Conservation (phyloP, 2,329 filamentous ascomycete genomes). For the Alternaria burnsii region DNA sequence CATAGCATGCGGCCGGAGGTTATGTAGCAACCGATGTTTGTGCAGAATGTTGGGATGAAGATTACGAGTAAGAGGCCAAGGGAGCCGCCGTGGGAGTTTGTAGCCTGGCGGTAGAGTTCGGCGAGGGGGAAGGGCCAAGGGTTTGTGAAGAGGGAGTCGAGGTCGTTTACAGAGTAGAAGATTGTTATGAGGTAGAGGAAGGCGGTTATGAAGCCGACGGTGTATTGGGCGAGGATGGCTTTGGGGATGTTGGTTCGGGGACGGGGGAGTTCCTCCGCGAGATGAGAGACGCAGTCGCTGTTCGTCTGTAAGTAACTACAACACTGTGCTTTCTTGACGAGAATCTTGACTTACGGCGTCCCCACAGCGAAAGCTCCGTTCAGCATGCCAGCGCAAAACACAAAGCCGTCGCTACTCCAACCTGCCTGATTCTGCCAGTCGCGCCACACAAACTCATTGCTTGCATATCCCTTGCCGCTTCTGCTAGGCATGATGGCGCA, state of each 20-base stretch:
- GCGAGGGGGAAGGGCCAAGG: slow-evolving; percentile 68
- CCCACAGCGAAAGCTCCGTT: slow-evolving; percentile 76
- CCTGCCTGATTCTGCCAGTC: slow-evolving; percentile 59
- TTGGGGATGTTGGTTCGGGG: slow-evolving; percentile 53
- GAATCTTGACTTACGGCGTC: slow-evolving; percentile 54
- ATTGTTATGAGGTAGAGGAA: slow-evolving; percentile 51
- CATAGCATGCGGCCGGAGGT: slow-evolving; percentile 70
- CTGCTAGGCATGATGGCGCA: slow-evolving; percentile 63
- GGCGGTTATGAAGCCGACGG: slow-evolving; percentile 48
- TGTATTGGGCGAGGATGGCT: slow-evolving; percentile 51
- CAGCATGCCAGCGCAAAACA: slow-evolving; percentile 70
- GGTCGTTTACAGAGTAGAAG: slow-evolving; percentile 67
- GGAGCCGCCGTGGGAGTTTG: slow-evolving; percentile 51
- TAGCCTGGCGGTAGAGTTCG: slow-evolving; percentile 68
- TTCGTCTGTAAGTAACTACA: not conserved
- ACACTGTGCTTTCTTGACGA: not conserved
- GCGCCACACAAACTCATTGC: slow-evolving; percentile 55
- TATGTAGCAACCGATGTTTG: slow-evolving; percentile 65
- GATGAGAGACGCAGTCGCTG: slow-evolving; percentile 69
- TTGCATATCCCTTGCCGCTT: slow-evolving; percentile 55
- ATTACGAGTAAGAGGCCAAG: slow-evolving; percentile 61
- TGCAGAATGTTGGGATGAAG: slow-evolving; percentile 62
- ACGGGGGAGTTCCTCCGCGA: slow-evolving; percentile 62
- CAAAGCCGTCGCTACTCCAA: slow-evolving; percentile 64
- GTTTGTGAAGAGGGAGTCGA: slow-evolving; percentile 62